Evolutionary conservation across 2,329 filamentous ascomycete species (phyloP), one percentile per base, ranked within the genome.

Genomic region (Tolypocladium ovalisporum): DNA sequence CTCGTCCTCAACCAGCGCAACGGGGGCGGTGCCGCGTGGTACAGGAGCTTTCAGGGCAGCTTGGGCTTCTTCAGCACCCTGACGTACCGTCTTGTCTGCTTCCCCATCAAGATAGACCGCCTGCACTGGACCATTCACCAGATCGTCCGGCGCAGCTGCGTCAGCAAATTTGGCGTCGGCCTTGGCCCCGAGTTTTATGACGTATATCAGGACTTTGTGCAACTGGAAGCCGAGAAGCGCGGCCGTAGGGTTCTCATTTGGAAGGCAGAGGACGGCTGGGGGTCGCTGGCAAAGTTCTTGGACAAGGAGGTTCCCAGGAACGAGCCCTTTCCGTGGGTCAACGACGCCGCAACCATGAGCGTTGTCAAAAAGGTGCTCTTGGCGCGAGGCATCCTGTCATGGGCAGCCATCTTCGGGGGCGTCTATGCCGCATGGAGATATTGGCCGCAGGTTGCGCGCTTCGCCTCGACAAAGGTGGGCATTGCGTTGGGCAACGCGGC

Each of bases 271-370:
- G 70, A 76, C 39, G 75, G 74, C 1, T 79, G 76, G 76, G 68
- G 66, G 39, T 72, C 73, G 12, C 63, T 79, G 29, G 78, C 75
- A 60, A 59, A 67, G 57, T 75, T 76, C 54, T 54, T 76, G 44
- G 70, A 64, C 4, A 68, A 67, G 39, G 62, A 67, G 8, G 62
- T 71, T 3, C 72, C 74, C 1, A 57, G 66, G 22, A 62, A 60
- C 6, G 59, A 63, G 40, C 59, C 67, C 2, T 75, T 76, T 61
- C 69, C 71, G 2, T 61, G 63, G 47, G 58, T 61, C 9, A 73
- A 74, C 60, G 67, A 73, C 40, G 54, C 58, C 27, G 59, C 59
- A 24, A 56, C 57, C 24, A 58, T 67, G 52, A 56, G 40, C 29
- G 39, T 56, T 2, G 9, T 66, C 34, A 58, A 58, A 42, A 52